Conservation (phyloP, 1,139 yeast genomes). For the Sporopachydermia cereana region DNA sequence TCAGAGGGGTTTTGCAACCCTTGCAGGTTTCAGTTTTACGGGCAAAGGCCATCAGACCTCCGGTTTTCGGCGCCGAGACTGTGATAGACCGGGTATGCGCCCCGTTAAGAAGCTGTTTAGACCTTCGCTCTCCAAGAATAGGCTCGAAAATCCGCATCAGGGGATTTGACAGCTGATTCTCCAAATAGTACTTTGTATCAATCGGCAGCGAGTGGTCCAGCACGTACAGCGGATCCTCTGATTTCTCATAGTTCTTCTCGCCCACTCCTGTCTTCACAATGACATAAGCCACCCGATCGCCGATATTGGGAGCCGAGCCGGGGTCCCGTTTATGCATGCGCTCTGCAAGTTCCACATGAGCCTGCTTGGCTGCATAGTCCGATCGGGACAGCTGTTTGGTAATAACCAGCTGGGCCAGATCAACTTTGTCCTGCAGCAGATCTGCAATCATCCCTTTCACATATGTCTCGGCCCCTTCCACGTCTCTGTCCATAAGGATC, state of each 20-base stretch:
- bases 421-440: slow-evolving; percentile 80
- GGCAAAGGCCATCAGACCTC: slow-evolving; percentile 86
- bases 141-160: slow-evolving; percentile 91
- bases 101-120: slow-evolving; percentile 68
- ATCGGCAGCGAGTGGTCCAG: slow-evolving; percentile 86
- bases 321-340: slow-evolving; percentile 95
- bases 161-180: slow-evolving; percentile 88
- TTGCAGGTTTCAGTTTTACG: slow-evolving; percentile 82
- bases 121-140: slow-evolving; percentile 75
- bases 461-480: slow-evolving; percentile 73
- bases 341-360: slow-evolving; percentile 93
- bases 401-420: slow-evolving; percentile 85
- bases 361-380: slow-evolving; percentile 92
- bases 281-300: slow-evolving; percentile 97
- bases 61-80: slow-evolving; percentile 51
- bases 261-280: slow-evolving; percentile 73
- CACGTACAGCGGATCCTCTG: slow-evolving; percentile 92
- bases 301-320: slow-evolving; percentile 92
- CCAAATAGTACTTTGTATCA: slow-evolving; percentile 89
- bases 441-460: slow-evolving; percentile 87
- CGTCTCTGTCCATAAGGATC: slow-evolving; percentile 81
- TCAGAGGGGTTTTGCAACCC: slow-evolving; percentile 75
- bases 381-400: slow-evolving; percentile 84
- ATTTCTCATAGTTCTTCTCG: slow-evolving; percentile 85
- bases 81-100: slow-evolving; percentile 74